Evolutionary conservation across 345 rosid genomes (phyloP).

Genomic region (Syzygium jambos): DNA sequence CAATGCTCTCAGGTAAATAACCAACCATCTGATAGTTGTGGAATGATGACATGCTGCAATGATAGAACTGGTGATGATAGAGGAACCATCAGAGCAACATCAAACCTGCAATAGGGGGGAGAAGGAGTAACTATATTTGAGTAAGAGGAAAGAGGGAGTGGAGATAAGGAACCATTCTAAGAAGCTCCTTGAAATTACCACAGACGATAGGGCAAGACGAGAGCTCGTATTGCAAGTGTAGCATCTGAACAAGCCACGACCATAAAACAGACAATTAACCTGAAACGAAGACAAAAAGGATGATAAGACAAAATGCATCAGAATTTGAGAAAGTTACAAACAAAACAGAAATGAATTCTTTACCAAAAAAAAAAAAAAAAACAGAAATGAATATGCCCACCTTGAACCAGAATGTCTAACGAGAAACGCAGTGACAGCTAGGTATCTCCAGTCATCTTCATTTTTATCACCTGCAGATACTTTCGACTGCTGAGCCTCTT

Average conservation of each 20-base stretch:
- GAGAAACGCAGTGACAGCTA: constrained; percentile 88
- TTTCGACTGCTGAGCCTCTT: constrained; percentile 10
- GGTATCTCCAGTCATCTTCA: constrained; percentile 97
- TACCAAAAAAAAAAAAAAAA: too few species aligned
- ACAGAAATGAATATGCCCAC: constrained; percentile 17
- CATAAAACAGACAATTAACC: constrained; percentile 77
- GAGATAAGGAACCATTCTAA: constrained; percentile 1
- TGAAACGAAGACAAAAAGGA: constrained; percentile 13
- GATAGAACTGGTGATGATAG: constrained; percentile 64
- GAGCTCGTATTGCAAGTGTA: constrained; percentile 70
- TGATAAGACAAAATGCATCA: background rate
- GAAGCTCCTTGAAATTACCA: constrained; percentile 38
- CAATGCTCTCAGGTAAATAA: background rate
- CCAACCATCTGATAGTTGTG: constrained; percentile 44
- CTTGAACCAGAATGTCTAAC: constrained; percentile 68
- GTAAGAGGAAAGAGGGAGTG: background rate
- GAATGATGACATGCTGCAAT: constrained; percentile 63
- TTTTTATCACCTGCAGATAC: constrained; percentile 22
- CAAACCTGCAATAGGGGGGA: constrained; percentile 55
- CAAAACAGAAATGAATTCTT: background rate
- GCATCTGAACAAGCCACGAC: constrained; percentile 93
- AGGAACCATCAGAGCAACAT: constrained; percentile 68
- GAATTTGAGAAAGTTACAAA: background rate
- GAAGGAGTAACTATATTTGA: background rate
- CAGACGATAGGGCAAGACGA: constrained; percentile 73